These are phyloP conservation scores for Rhododendron ferrugineum DNA, from an alignment of 148 eudicot genomes.

Conservation along the genomic window DNA sequence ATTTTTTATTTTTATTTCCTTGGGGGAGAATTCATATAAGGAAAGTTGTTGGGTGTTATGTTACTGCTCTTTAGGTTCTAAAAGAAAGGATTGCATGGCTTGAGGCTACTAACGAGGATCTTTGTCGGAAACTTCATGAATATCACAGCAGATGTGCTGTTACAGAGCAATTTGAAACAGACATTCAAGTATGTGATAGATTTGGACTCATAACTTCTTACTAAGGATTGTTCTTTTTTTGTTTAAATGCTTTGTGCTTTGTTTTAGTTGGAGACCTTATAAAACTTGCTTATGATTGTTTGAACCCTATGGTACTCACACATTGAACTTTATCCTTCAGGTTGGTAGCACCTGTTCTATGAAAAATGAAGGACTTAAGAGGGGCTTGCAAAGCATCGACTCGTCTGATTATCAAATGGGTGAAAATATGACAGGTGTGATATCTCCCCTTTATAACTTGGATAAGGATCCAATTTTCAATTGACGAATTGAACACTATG, in stretches of 20 bases:
- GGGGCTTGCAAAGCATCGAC: conserved; percentile 87
- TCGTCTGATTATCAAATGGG: conserved; percentile 79
- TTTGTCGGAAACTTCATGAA: conserved; percentile 67
- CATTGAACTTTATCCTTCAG: conserved; percentile 21
- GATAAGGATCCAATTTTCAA: background rate
- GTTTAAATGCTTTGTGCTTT: background rate
- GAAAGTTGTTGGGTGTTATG: background rate
- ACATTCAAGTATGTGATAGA: conserved; percentile 42
- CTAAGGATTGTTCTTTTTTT: background rate
- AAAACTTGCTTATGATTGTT: background rate
- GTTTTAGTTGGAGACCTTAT: background rate
- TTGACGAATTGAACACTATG: background rate
- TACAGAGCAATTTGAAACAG: conserved; percentile 45
- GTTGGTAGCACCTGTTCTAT: conserved; percentile 39
- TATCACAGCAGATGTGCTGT: conserved; percentile 55
- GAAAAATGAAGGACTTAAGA: conserved; percentile 73
- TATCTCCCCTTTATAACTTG: conserved; percentile 10
- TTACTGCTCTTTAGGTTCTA: conserved; percentile 39
- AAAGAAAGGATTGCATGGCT: conserved; percentile 88
- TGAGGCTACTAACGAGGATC: conserved; percentile 84
- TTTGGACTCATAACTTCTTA: background rate
- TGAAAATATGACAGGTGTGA: conserved; percentile 61
- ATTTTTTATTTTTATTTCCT: background rate
- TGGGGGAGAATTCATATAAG: background rate
- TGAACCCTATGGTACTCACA: background rate